phyloP scores from a whole-genome alignment of 2,329 filamentous ascomycete genomes.

The Colletotrichum sp. region DNA sequence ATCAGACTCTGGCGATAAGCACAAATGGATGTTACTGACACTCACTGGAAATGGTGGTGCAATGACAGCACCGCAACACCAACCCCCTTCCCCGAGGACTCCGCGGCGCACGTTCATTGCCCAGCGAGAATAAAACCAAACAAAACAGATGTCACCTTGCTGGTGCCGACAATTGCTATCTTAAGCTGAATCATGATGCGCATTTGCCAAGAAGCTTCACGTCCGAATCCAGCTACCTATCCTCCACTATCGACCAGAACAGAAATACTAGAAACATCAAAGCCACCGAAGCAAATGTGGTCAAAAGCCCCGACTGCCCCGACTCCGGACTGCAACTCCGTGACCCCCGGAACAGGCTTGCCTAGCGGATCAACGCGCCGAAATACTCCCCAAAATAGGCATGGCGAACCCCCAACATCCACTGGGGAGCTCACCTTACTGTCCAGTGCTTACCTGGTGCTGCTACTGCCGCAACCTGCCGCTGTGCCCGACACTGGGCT shows the following conservation, averaged over 20 bases:
- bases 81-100: not conserved
- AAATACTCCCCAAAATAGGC: slow-evolving; percentile 2
- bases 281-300: not conserved
- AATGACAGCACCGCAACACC: not conserved
- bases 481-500: not conserved
- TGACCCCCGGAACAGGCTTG: slow-evolving; percentile 1
- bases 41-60: not conserved
- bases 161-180: not conserved
- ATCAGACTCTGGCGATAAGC: not conserved
- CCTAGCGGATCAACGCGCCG: slow-evolving; percentile 20
- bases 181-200: slow-evolving; percentile 3
- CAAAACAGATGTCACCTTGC: not conserved
- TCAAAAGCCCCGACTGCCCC: slow-evolving; percentile 1
- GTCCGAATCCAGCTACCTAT: not conserved
- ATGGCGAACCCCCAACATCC: not conserved
- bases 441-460: too few species aligned
- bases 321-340: slow-evolving; percentile 12
- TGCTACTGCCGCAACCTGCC: not conserved
- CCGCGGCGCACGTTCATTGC: not conserved
- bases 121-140: not conserved
- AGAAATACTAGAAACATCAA: not conserved
- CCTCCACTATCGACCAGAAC: not conserved
- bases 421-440: not conserved
- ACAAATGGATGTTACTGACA: not conserved
- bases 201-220: slow-evolving; percentile 1